phyloP scores from a whole-genome alignment of 176 grass and related monocot species.

The Bromus sterilis region DNA sequence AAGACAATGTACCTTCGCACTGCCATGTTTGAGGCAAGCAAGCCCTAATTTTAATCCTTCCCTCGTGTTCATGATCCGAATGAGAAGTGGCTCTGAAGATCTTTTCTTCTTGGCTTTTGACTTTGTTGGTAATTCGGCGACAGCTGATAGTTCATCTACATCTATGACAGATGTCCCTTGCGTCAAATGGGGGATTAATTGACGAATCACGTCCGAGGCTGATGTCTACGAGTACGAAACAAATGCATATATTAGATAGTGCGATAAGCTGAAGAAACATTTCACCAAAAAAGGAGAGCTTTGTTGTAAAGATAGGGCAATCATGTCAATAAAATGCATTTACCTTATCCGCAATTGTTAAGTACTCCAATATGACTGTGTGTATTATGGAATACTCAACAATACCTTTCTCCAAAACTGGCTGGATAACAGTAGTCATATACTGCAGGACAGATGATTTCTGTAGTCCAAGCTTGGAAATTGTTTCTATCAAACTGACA shows the following conservation, averaged over 20 bases:
- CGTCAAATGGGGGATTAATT: constrained; percentile 66
- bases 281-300: neutral
- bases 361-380: constrained; percentile 67
- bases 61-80: constrained; percentile 69
- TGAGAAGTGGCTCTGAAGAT: constrained; percentile 63
- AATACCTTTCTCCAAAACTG: constrained; percentile 83
- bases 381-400: constrained; percentile 83
- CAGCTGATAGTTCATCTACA: constrained; percentile 38
- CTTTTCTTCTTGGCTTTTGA: constrained; percentile 78
- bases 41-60: constrained; percentile 76
- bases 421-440: constrained; percentile 64
- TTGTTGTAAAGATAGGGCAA: neutral
- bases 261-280: neutral
- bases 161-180: constrained; percentile 55
- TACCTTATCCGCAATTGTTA: constrained; percentile 98
- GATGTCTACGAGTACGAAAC: constrained; percentile 66
- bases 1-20: constrained; percentile 48
- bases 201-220: constrained; percentile 65
- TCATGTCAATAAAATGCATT: neutral
- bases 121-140: constrained; percentile 49
- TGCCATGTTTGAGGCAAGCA: constrained; percentile 72
- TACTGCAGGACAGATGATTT: constrained; percentile 72
- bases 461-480: constrained; percentile 83
- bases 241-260: constrained; percentile 11
- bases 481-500: constrained; percentile 79